A percentile compares a stretch with the other conserved stretches of the same genome.
Conservation (phyloP, 2,329 filamentous ascomycete genomes). For the Plectosphaerella plurivora region DNA sequence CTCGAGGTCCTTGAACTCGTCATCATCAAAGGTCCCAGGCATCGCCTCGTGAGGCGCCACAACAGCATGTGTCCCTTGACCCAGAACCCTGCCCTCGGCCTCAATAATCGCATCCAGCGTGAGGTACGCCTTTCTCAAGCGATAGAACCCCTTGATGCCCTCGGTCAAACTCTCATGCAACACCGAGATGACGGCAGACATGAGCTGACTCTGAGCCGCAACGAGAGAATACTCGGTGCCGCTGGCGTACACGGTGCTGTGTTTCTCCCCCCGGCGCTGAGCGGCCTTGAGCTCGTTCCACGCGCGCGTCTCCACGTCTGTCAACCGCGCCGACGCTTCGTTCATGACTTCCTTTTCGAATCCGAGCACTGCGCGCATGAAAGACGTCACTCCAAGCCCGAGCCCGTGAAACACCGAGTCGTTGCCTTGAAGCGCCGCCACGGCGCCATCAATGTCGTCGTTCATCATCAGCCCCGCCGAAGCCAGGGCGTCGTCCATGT, state of each 20-base stretch:
- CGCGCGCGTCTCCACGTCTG: conserved; percentile 71
- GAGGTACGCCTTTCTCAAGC: conserved; percentile 81
- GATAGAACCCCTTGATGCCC: conserved; percentile 87
- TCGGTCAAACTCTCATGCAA: conserved; percentile 92
- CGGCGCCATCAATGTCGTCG: conserved; percentile 83
- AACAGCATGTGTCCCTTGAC: conserved; percentile 13
- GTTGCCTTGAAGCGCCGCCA: conserved; percentile 65
- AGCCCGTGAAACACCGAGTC: conserved; percentile 86
- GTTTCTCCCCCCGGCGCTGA: conserved; percentile 32
- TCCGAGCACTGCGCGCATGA: conserved; percentile 80
- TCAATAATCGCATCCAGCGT: conserved; percentile 76
- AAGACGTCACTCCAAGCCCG: conserved; percentile 74
- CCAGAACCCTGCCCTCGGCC: conserved; percentile 56
- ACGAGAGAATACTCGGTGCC: conserved; percentile 86
- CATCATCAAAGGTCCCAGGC: conserved; percentile 31
- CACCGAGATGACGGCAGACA: conserved; percentile 83
- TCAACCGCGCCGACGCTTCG: conserved; percentile 69
- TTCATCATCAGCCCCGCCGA: conserved; percentile 75
- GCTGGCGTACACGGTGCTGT: conserved; percentile 62
- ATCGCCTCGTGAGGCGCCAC: conserved; percentile 23
- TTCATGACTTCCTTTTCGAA: conserved; percentile 91
- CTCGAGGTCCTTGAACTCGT: conserved; percentile 23
- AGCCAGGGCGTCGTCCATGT: conserved; percentile 56
- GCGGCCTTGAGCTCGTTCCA: conserved; percentile 73
- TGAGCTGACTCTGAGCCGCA: conserved; percentile 80